Evolutionary conservation across 257 asterid genomes (phyloP), one percentile per base, ranked within the genome.

Genomic region (Craterostigma plantagineum): DNA sequence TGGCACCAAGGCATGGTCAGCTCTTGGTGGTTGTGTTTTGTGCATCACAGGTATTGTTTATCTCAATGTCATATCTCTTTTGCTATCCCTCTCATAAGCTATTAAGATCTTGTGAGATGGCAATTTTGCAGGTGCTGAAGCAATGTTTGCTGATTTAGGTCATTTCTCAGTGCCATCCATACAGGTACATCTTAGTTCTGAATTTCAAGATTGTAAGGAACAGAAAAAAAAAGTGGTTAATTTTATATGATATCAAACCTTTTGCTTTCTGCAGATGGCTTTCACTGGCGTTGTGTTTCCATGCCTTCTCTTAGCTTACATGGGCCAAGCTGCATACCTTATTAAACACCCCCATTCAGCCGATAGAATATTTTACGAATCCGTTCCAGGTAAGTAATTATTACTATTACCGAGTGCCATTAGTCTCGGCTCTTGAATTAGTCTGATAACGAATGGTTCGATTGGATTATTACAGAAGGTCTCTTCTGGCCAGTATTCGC

Each of bases 271-370:
- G 60, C 81, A 82, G 98, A 77, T 83, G 65, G 96, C 96, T 68
- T 90, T 90, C 58, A 73, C 91, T 14, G 12, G 50, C 0, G 75
- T 80, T 16, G 99, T 90, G 44, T 83, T 79, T 58, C 99, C 99
- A 9, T 90, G 96, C 63, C 96, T 90, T 52, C 75, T 90, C 38
- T 75, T 83, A 18, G 92, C 96, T 37, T 90, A 90, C 71, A 63
- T 83, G 72, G 99, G 99, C 15, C 99, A 90, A 72, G 99, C 96
- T 50, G 93, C 99, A 11, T 90, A 72, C 61, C 94, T 90, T 43
- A 54, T 61, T 8, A 71, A 68, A 45, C 60, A 77, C 64, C 99
- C 94, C 49, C 48, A 53, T 51, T 66, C 92, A 16, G 68, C 80
- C 10, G 58, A 43, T 34, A 58, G 64, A 12, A 63, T 79, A 60